Percentiles rank a stretch among this genome's conserved stretches.
phyloP scores from a whole-genome alignment of 2,329 filamentous ascomycete species.

The Scytalidium lignicola region DNA sequence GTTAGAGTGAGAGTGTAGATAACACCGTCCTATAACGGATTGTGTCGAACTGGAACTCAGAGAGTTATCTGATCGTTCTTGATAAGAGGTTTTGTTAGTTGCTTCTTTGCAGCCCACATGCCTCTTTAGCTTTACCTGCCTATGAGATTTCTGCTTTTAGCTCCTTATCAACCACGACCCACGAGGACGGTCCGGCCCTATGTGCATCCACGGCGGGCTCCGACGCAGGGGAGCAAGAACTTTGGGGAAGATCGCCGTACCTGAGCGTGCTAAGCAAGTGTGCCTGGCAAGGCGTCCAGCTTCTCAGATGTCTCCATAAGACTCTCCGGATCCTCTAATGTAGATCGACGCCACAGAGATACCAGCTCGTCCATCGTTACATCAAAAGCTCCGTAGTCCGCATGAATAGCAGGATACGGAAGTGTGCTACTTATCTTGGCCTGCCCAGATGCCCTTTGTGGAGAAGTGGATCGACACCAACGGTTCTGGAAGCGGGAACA shows the following conservation, averaged over 20 bases:
- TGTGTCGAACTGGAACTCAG: background rate
- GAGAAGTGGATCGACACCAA: too few relatives aligned
- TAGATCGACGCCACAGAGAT: too few relatives aligned
- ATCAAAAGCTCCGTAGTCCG: too few relatives aligned
- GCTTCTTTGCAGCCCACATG: background rate
- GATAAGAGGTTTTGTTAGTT: background rate
- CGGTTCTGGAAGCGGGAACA: too few relatives aligned
- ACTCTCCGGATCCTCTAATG: too few relatives aligned
- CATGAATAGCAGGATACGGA: too few relatives aligned
- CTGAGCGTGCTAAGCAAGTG: too few relatives aligned
- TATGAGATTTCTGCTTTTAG: background rate
- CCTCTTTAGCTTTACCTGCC: background rate
- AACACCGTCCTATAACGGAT: background rate
- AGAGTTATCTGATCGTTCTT: background rate
- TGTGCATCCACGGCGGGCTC: background rate
- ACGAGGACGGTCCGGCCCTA: background rate
- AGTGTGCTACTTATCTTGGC: conserved; percentile 10
- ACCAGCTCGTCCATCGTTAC: too few relatives aligned
- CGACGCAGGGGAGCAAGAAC: background rate
- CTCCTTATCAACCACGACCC: background rate
- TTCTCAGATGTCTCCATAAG: too few relatives aligned
- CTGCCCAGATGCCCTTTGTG: conserved; percentile 16
- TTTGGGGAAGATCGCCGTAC: too few relatives aligned
- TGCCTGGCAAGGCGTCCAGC: too few relatives aligned
- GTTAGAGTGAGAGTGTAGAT: background rate